Conservation (phyloP, 2,329 filamentous ascomycete species). For the Ascochyta fabae region DNA sequence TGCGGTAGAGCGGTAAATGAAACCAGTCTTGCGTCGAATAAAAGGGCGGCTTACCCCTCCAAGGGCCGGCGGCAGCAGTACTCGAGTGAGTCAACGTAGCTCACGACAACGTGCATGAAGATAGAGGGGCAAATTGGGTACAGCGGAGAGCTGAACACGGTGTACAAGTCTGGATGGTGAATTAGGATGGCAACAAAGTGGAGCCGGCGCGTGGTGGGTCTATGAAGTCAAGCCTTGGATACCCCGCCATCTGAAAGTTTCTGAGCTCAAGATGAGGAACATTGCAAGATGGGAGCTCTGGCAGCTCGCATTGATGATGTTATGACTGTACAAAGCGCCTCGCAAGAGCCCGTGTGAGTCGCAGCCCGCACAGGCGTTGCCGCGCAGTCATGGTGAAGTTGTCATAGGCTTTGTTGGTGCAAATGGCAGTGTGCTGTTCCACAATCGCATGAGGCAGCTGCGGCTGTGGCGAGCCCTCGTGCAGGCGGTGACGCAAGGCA, state of each 20-base stretch:
- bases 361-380: not conserved
- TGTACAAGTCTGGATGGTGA: slow-evolving; percentile 6
- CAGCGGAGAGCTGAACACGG: slow-evolving; percentile 1
- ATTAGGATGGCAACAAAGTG: slow-evolving; percentile 5
- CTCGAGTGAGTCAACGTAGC: not conserved
- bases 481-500: slow-evolving; percentile 24
- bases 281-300: not conserved
- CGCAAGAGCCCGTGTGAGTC: not conserved
- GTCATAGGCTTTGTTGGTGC: slow-evolving; percentile 4
- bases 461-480: slow-evolving; percentile 29
- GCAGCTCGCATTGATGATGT: not conserved
- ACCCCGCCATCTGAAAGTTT: slow-evolving; percentile 12
- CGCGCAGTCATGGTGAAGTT: not conserved
- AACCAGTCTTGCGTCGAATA: slow-evolving; percentile 5
- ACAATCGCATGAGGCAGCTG: slow-evolving; percentile 32
- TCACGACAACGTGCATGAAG: not conserved
- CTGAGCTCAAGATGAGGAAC: not conserved
- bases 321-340: not conserved
- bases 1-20: slow-evolving; percentile 4
- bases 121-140: slow-evolving; percentile 1
- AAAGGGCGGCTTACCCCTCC: slow-evolving; percentile 12
- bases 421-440: slow-evolving; percentile 16
- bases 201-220: slow-evolving; percentile 1
- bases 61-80: not conserved
- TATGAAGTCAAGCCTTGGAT: slow-evolving; percentile 3